A percentile compares a stretch with the other conserved stretches of the same genome.
These are phyloP conservation scores for Ottelia alismoides DNA, from an alignment of 106 monocot species.

Conservation along the genomic window DNA sequence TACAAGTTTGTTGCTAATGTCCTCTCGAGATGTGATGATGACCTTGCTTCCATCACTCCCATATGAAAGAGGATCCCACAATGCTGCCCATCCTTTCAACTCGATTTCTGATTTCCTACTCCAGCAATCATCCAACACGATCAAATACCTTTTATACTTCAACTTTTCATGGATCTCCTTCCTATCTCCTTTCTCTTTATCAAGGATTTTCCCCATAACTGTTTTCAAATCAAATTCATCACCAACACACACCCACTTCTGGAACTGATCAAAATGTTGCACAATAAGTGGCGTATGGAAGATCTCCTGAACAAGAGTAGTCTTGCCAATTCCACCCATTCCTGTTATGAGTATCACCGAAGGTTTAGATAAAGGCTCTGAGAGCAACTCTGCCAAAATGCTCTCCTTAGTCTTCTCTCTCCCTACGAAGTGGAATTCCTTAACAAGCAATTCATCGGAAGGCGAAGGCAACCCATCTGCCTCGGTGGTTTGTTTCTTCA, in stretches of 20 bases:
- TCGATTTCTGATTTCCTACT: conserved; percentile 1
- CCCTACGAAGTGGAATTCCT: no score
- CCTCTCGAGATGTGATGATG: conserved; percentile 14
- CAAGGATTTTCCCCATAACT: no score
- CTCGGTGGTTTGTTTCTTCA: no score
- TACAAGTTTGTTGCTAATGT: conserved; percentile 8
- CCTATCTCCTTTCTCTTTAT: no score
- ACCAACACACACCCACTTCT: background rate
- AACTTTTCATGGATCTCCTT: background rate
- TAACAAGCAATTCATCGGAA: no score
- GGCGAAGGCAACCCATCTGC: no score
- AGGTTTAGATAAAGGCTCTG: no score
- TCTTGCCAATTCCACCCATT: conserved; percentile 28
- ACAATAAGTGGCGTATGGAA: background rate
- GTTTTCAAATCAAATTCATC: background rate
- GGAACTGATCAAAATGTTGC: background rate
- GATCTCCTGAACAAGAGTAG: conserved; percentile 17
- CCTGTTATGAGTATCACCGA: conserved; percentile 18
- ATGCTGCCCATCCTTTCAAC: conserved; percentile 3
- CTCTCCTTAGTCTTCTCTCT: no score
- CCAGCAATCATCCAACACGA: conserved; percentile 25
- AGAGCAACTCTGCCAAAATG: no score
- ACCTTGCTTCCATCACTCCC: conserved; percentile 7
- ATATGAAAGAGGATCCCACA: background rate
- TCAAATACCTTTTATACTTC: conserved; percentile 12